These are phyloP conservation scores for Septoria linicola DNA, from an alignment of 2,329 filamentous ascomycete species.

Conservation along the genomic window DNA sequence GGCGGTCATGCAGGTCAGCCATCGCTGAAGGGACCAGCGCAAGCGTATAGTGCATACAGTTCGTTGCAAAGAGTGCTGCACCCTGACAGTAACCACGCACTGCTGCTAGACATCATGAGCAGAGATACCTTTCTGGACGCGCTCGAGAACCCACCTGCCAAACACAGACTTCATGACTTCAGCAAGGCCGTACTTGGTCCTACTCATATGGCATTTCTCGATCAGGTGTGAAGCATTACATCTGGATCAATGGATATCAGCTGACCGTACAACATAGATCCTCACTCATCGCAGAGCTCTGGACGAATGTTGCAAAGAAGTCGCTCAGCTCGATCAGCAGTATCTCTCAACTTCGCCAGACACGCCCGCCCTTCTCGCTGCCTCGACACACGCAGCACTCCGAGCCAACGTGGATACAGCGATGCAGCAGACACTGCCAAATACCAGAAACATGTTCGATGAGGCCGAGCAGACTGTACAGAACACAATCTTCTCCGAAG, in stretches of 20 bases:
- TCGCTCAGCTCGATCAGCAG: conserved; percentile 5
- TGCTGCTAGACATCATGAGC: conserved; percentile 8
- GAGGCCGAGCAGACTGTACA: conserved; percentile 22
- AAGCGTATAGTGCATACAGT: conserved; percentile 1
- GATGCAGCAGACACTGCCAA: background rate
- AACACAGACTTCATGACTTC: conserved; percentile 5
- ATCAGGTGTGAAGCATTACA: background rate
- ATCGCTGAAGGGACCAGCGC: background rate
- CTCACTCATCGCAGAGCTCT: background rate
- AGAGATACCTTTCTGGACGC: conserved; percentile 4
- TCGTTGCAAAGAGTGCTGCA: background rate
- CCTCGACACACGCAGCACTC: background rate
- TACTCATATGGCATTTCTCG: conserved; percentile 3
- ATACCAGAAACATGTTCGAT: conserved; percentile 13
- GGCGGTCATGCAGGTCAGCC: background rate
- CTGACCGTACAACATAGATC: background rate
- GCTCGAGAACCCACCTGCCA: conserved; percentile 8
- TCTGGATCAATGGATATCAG: background rate
- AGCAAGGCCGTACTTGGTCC: background rate
- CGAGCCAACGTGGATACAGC: background rate
- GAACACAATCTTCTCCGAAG: conserved; percentile 34
- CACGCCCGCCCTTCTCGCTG: background rate
- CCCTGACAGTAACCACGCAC: background rate
- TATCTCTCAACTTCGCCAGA: background rate
- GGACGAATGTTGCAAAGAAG: background rate